These are phyloP conservation scores for Cystobasidium sp. DNA, from an alignment of 1,284 basidiomycete species.

Conservation along the genomic window DNA sequence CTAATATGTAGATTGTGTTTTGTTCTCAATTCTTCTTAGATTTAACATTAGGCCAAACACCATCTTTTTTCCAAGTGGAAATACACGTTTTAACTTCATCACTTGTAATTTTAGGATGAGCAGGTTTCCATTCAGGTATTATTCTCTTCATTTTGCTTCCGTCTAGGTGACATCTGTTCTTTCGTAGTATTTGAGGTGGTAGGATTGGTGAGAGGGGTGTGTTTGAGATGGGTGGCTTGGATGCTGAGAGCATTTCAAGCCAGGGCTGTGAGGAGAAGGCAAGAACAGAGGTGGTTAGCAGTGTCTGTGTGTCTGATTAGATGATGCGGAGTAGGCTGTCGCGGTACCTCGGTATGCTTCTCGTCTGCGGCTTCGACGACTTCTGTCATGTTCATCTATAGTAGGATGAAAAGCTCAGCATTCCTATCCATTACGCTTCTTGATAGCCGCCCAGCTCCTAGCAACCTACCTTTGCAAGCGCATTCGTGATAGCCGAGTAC, in stretches of 20 bases:
- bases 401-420: not conserved
- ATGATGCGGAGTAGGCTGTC: not conserved
- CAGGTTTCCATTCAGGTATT: conserved; percentile 44
- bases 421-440: not conserved
- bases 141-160: conserved; percentile 42
- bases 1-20: too few species aligned
- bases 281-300: not conserved
- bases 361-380: conserved; percentile 37
- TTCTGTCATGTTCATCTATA: conserved; percentile 30
- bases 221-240: conserved; percentile 47
- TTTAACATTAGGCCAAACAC: conserved; percentile 49
- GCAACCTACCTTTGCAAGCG: conserved; percentile 31
- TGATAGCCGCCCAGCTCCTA: not conserved
- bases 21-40: conserved; percentile 32
- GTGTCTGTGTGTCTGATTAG: not conserved
- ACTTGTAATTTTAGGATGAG: conserved; percentile 45
- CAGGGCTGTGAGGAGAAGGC: conserved; percentile 35
- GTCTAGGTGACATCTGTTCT: conserved; percentile 45
- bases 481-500: conserved; percentile 41
- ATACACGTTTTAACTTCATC: conserved; percentile 45
- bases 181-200: conserved; percentile 43
- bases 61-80: conserved; percentile 46
- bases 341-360: conserved; percentile 44
- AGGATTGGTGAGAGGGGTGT: conserved; percentile 47
- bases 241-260: conserved; percentile 48